A percentile compares a stretch with the other conserved stretches of the same genome.
Conservation (phyloP, 2,329 filamentous ascomycete genomes). For the Huntiella savannae region DNA sequence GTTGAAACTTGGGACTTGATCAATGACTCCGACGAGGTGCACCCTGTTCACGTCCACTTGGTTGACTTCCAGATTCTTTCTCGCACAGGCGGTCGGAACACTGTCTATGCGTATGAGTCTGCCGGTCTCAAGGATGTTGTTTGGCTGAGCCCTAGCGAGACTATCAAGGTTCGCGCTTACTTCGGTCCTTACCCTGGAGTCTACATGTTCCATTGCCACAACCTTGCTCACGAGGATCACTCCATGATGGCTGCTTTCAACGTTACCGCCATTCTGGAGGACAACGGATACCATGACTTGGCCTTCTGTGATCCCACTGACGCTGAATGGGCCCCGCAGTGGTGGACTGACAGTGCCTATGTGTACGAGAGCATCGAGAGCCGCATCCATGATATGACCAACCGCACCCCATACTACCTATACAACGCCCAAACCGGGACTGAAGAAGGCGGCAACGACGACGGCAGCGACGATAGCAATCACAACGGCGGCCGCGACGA, state of each 20-base stretch:
- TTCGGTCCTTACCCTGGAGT: slow-evolving; percentile 34
- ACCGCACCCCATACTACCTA: slow-evolving; percentile 8
- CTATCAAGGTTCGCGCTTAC: slow-evolving; percentile 28
- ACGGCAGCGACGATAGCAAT: neutral
- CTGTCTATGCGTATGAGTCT: slow-evolving; percentile 31
- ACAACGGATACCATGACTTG: slow-evolving; percentile 22
- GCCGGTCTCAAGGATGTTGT: slow-evolving; percentile 39
- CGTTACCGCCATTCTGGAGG: slow-evolving; percentile 18
- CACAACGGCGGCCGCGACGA: neutral
- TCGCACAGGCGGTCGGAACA: slow-evolving; percentile 24
- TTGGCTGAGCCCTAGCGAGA: slow-evolving; percentile 31
- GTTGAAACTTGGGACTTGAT: slow-evolving; percentile 30
- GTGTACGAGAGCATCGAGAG: neutral
- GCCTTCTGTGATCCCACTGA: slow-evolving; percentile 23
- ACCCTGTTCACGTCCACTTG: slow-evolving; percentile 39
- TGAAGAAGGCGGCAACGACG: neutral
- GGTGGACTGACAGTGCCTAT: neutral
- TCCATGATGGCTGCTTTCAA: slow-evolving; percentile 30
- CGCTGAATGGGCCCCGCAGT: slow-evolving; percentile 16
- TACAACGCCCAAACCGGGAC: neutral
- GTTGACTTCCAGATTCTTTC: slow-evolving; percentile 36
- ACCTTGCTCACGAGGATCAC: slow-evolving; percentile 26
- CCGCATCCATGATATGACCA: slow-evolving; percentile 4
- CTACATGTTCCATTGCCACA: slow-evolving; percentile 31
- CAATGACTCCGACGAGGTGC: slow-evolving; percentile 30